Evolutionary conservation across 108 stramenopile genomes (phyloP), one percentile per base, ranked within the genome.

Genomic region (Phaeodactylum tricornutum): DNA sequence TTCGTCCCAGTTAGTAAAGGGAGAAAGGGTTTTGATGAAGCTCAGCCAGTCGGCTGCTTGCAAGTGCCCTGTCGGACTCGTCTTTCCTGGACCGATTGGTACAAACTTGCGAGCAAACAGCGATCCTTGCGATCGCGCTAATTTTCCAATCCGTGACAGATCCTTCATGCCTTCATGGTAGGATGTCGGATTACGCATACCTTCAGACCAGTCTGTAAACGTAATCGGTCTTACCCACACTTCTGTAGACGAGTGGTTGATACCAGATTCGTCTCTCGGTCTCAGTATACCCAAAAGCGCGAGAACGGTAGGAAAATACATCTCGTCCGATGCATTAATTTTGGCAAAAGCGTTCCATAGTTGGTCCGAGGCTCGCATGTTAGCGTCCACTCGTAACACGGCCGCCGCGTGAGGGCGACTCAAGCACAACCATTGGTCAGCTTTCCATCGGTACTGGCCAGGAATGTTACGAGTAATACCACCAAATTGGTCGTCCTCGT

Each of bases 371-470:
- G 31, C 35, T 4, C 51, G 62, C 19, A 75, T 61, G 25, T 84
- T 53, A 16, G 69, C 54, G 31, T 74, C 61, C 26, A 84, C 29
- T 19, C 50, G 57, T 19, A 77, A 56, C 26, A 84, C 64, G 7
- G 66, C 61, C 15, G 61, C 55, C 6, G 76, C 82, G 53, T 92
- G 83, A 5, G 27, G 8, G 30, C 81, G 69, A 29, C 63, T 66
- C 17, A 92, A 53, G 25, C 73, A 49, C 6, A 82, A 64, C 91
- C 91, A 92, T 61, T 92, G 91, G 61, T 92, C 91, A 3, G 84
- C 91, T 58, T 92, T 92, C 81, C 85, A 92, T n/a, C 81, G 64
- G 37, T 63, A 60, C 28, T 62, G 55, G n/a, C 50, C 54, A 9
- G 83, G 85, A n/a, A 88, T 57, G 7, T 50, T 36, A 0, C 66